Base-by-base conservation (phyloP, 352 stramenopile species). In the Thalassiosira oceanica region DNA sequence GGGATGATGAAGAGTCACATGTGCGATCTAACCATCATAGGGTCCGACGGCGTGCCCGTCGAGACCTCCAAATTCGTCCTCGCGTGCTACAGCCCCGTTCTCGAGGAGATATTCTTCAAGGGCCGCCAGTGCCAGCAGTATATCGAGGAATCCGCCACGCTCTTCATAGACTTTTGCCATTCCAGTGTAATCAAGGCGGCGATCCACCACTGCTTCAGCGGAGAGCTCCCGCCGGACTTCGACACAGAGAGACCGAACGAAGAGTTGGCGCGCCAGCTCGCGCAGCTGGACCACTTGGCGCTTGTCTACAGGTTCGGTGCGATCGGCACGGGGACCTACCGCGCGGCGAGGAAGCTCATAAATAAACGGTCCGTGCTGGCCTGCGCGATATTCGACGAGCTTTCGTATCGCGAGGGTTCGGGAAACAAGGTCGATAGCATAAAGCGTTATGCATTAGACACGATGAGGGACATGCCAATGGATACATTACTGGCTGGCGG, bases 361-460 rank as follows among this genome's bases (percentile, higher is more conserved):
- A 70, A 71, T 28, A 39, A 54, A 37, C 63, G 71, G 41, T 52
- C 63, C 36, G 56, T 72, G n/a, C 60, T 85, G 57, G 76, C 76
- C 37, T 85, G 76, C 60, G 71, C 63, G 23, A 56, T 85, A 27
- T 85, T 79, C 35, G 76, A 85, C 51, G 71, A 85, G 74, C 58
- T 80, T 28, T 61, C 65, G 7, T 55, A 33, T 44, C 58, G 31
- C 8, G 42, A 60, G 20, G 54, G 74, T 28, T 36, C 26, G 1
- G 57, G 62, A 1, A 50, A 33, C 29, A 56, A 48, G 8, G 35
- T 75, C 3, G 45, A 76, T n/a, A 58, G 66, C 20, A 73, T 80
- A 33, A 80, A 83, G 55, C 31, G 68, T n/a, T 82, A 68, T 67
- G 72, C 72, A n/a, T 61, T 78, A 13, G 74, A 85, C 26, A 73